phyloP scores from a whole-genome alignment of 2,329 filamentous ascomycete genomes.

The Cladophialophora immunda region DNA sequence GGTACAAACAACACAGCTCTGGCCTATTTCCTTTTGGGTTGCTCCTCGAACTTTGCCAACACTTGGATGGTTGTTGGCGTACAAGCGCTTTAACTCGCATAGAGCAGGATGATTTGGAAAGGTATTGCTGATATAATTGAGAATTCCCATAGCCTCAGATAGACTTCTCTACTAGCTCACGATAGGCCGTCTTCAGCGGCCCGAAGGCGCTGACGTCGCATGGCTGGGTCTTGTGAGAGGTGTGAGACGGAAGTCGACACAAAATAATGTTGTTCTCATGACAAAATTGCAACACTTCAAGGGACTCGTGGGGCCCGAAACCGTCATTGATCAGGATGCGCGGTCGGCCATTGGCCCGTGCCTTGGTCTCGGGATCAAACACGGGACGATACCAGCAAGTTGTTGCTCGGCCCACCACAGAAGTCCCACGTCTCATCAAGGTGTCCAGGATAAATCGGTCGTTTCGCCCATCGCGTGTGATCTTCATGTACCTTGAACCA shows the following conservation, averaged over 20 bases:
- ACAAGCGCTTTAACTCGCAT: no score
- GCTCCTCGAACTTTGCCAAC: no score
- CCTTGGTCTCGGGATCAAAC: not conserved
- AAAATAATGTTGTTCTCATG: not conserved
- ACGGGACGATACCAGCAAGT: slow-evolving; percentile 1
- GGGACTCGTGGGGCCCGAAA: not conserved
- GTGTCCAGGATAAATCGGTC: not conserved
- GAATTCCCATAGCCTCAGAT: no score
- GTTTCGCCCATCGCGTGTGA: not conserved
- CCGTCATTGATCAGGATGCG: not conserved
- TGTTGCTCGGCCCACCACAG: not conserved
- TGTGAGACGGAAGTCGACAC: not conserved
- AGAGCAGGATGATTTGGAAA: no score
- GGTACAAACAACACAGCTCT: no score
- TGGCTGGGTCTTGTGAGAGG: no score
- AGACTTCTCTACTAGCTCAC: no score
- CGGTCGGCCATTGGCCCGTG: not conserved
- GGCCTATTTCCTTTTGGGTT: no score
- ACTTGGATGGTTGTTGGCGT: no score
- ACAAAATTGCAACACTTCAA: not conserved
- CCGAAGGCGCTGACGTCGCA: no score
- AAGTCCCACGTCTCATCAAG: not conserved
- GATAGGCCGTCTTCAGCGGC: no score
- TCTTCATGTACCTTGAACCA: not conserved
- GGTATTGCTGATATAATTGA: no score